phyloP scores from a whole-genome alignment of 441 rosid genomes.

The Populus hybrid region DNA sequence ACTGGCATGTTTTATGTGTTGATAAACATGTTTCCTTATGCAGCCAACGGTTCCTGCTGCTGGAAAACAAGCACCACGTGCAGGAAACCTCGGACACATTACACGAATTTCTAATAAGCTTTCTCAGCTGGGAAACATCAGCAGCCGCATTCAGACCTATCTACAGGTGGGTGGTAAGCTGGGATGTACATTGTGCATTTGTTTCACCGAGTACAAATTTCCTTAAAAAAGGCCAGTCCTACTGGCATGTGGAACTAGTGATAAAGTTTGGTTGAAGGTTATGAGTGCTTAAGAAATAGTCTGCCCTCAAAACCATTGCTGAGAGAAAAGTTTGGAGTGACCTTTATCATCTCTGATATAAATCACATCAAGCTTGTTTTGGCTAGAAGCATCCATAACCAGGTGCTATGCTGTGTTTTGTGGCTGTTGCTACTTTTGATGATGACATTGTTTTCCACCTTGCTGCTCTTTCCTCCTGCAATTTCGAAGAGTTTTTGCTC shows the following conservation, averaged over 20 bases:
- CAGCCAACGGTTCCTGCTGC: slow-evolving; percentile 82
- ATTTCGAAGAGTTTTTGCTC: neutral
- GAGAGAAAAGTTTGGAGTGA: neutral
- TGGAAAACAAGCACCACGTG: slow-evolving; percentile 60
- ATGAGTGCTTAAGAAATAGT: neutral
- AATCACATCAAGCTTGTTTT: neutral
- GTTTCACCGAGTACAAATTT: neutral
- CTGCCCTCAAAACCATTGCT: neutral
- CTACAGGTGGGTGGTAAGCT: slow-evolving; percentile 55
- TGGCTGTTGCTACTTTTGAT: neutral
- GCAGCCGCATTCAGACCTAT: slow-evolving; percentile 51
- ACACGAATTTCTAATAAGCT: slow-evolving; percentile 89
- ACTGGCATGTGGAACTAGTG: neutral
- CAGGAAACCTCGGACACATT: slow-evolving; percentile 88
- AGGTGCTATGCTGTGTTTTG: neutral
- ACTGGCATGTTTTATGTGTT: slow-evolving; percentile 5
- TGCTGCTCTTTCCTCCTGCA: neutral
- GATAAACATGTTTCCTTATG: slow-evolving; percentile 23
- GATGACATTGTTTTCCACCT: neutral
- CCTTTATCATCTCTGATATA: neutral
- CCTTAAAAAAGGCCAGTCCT: neutral
- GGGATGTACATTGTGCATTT: neutral
- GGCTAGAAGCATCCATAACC: neutral
- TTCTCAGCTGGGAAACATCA: slow-evolving; percentile 67
- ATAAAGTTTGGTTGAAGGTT: neutral